phyloP scores from a whole-genome alignment of 768 basidiomycete genomes.

The Chalciporus pseudorubinellus region DNA sequence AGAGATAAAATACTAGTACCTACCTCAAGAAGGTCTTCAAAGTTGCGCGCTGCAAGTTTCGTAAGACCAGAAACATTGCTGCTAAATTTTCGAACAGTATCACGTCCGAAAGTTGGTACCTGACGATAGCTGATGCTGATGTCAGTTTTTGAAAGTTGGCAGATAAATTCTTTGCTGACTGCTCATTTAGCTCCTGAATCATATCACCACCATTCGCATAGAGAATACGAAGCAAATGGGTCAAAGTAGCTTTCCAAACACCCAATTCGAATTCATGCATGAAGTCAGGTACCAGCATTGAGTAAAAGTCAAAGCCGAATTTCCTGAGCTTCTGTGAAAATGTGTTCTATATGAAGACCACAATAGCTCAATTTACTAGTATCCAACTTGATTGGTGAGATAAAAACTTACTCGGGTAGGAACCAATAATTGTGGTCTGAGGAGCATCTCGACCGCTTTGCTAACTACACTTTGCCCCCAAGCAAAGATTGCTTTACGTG shows the following conservation, averaged over 20 bases:
- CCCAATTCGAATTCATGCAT: slow-evolving; percentile 38
- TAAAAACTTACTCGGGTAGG: neutral
- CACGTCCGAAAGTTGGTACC: slow-evolving; percentile 32
- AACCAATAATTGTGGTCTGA: slow-evolving; percentile 25
- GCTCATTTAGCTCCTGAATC: slow-evolving; percentile 24
- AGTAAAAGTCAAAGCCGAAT: slow-evolving; percentile 26
- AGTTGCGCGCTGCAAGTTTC: slow-evolving; percentile 37
- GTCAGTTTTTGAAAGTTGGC: slow-evolving; percentile 4
- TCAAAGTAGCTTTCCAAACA: slow-evolving; percentile 25
- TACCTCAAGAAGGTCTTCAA: slow-evolving; percentile 38
- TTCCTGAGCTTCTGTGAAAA: slow-evolving; percentile 24
- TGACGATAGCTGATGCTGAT: slow-evolving; percentile 6
- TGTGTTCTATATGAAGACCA: slow-evolving; percentile 24
- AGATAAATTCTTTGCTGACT: slow-evolving; percentile 12
- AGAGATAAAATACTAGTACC: neutral
- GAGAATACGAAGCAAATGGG: slow-evolving; percentile 22
- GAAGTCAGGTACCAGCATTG: slow-evolving; percentile 29
- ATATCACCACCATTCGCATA: slow-evolving; percentile 7
- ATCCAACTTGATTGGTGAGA: too few species aligned
- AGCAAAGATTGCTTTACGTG: slow-evolving; percentile 34
- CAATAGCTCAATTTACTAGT: too few species aligned
- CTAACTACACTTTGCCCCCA: neutral
- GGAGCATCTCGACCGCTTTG: neutral
- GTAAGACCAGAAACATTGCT: slow-evolving; percentile 34
- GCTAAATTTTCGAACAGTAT: slow-evolving; percentile 31